A percentile compares a stretch with the other conserved stretches of the same genome.
Conservation (phyloP, 805 yeast species). For the Wickerhamomyces pijperi region DNA sequence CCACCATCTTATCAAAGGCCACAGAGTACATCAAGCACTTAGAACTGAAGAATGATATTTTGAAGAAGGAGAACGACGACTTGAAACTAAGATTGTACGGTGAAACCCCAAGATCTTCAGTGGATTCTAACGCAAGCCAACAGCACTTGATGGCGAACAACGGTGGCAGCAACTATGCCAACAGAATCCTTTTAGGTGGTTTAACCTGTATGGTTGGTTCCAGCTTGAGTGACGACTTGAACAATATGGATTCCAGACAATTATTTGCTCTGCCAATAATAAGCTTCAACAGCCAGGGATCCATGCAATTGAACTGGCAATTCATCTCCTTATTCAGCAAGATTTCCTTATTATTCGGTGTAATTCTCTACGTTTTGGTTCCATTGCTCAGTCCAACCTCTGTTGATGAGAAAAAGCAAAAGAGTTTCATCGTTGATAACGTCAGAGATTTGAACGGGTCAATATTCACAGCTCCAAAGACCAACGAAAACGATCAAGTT, state of each 20-base stretch:
- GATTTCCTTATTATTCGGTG: constrained; percentile 16
- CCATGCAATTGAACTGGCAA: constrained; percentile 13
- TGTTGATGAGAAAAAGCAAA: background rate
- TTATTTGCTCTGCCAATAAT: constrained; percentile 37
- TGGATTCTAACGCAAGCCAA: constrained; percentile 6
- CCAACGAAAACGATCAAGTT: background rate
- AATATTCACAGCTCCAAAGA: background rate
- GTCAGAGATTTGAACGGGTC: background rate
- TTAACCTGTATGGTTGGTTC: constrained; percentile 56
- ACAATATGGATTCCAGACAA: constrained; percentile 30
- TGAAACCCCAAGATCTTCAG: constrained; percentile 13
- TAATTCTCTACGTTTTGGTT: constrained; percentile 6
- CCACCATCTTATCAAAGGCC: constrained; percentile 64
- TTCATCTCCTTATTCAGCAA: constrained; percentile 17
- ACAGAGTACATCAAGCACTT: constrained; percentile 69
- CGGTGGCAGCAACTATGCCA: constrained; percentile 19
- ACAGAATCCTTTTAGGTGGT: constrained; percentile 49
- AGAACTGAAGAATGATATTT: constrained; percentile 45
- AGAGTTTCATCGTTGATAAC: background rate
- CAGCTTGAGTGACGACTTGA: constrained; percentile 41
- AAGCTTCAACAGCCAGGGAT: background rate
- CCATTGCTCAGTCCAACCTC: background rate
- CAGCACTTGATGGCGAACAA: constrained; percentile 1
- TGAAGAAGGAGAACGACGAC: constrained; percentile 35
- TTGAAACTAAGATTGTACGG: constrained; percentile 20